Evolutionary conservation across 2,329 filamentous ascomycete species (phyloP), one percentile per base, ranked within the genome.

Genomic region (Paecilomyces fulvus): DNA sequence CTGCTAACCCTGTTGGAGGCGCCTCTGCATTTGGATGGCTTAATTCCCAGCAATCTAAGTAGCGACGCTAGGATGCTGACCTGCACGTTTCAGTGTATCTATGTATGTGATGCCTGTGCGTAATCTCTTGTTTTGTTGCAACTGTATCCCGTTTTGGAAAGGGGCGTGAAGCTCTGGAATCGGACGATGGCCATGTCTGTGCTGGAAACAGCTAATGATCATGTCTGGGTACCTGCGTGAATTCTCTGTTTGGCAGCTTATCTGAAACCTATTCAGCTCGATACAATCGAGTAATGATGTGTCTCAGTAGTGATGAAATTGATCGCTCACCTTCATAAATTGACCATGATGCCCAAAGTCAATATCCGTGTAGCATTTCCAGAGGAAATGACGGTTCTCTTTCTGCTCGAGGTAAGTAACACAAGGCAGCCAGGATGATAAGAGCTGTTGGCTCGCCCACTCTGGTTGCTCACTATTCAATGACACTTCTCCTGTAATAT

Each of bases 21-120:
- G 92, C 89, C 12, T 94, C 90, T 57, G 92, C 92, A 2, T 97
- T 97, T 75, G 87, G 89, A 11, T 97, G 92, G 92, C 86, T 96
- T 78, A 92, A 88, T 60, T 63, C 64, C 11, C 65, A 70, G 52
- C 63, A 65, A 49, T 56, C 52, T n/a, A 59, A 53, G 51, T 43
- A 43, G 37, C 5, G 12, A 14, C 37, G 9, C 37, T 20, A 20
- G 6, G 37, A 43, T 43, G n/a, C n/a, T n/a, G 20, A 9, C n/a
- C 37, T 43, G n/a, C 37, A n/a, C 37, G 6, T 43, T 8, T n/a
- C 33, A 43, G 33, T 8, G 33, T 17, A 49, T 49, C 48, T 49
- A 49, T 49, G 21, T 49, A 49, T 49, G 48, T 3, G 48, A 49
- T 23, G 48, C 20, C 48, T 49, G 8, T 28, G 48, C 25, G 21